A percentile compares a stretch with the other conserved stretches of the same genome.
These are phyloP conservation scores for Hyaloscypha hepaticicola DNA, from an alignment of 495 filamentous ascomycete genomes.

Conservation along the genomic window DNA sequence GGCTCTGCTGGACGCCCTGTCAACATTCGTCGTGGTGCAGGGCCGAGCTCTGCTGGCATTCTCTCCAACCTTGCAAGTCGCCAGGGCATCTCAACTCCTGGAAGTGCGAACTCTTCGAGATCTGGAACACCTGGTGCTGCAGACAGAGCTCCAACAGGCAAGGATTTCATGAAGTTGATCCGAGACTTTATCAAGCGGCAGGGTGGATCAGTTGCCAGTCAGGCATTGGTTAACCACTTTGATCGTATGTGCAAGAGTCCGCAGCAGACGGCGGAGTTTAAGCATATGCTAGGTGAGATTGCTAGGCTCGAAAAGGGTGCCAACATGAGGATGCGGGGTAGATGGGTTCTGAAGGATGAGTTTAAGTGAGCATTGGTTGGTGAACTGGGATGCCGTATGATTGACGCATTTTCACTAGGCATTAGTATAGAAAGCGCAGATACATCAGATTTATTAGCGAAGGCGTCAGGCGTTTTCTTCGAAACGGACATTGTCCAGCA, in stretches of 20 bases:
- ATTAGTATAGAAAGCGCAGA: not conserved
- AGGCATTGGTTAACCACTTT: constrained; percentile 78
- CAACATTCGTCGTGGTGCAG: constrained; percentile 32
- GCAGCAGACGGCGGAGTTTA: constrained; percentile 47
- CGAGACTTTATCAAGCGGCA: constrained; percentile 69
- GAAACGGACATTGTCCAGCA: not conserved
- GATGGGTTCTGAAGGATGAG: constrained; percentile 63
- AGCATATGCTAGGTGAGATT: constrained; percentile 45
- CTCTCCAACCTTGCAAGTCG: constrained; percentile 59
- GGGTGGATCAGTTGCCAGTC: constrained; percentile 67
- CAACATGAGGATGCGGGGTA: constrained; percentile 50
- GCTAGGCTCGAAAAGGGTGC: constrained; percentile 56
- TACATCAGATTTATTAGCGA: not conserved
- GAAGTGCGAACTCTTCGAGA: constrained; percentile 36
- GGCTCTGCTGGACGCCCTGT: constrained; percentile 65
- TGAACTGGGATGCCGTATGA: not conserved
- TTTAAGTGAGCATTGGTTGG: constrained; percentile 39
- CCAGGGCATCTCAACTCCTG: constrained; percentile 43
- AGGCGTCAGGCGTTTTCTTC: not conserved
- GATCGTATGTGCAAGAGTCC: constrained; percentile 47
- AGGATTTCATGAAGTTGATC: constrained; percentile 71
- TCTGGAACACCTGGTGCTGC: constrained; percentile 27
- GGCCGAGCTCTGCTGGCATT: constrained; percentile 54
- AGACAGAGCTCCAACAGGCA: constrained; percentile 31
- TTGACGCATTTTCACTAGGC: not conserved